Evolutionary conservation across 495 filamentous ascomycete genomes (phyloP).

Genomic region (Haplographium delicatum): DNA sequence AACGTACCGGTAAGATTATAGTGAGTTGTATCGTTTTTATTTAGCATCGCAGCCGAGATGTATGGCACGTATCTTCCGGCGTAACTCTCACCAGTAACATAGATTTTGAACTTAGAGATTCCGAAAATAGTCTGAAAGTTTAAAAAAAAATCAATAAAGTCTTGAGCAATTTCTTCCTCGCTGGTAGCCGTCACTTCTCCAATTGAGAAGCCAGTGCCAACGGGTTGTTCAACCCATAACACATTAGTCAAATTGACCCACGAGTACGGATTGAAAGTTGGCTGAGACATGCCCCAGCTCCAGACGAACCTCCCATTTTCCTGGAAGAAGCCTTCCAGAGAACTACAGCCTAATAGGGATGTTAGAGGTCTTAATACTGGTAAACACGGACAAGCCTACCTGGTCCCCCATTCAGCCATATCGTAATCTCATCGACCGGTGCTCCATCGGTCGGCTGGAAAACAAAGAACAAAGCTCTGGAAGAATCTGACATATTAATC

Average conservation of each 20-base stretch:
- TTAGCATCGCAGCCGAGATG: slow-evolving; percentile 48
- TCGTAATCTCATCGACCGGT: slow-evolving; percentile 40
- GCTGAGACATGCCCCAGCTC: slow-evolving; percentile 53
- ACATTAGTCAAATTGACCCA: slow-evolving; percentile 46
- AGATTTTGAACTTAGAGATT: slow-evolving; percentile 56
- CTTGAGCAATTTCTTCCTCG: slow-evolving; percentile 50
- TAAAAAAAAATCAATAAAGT: slow-evolving; percentile 61
- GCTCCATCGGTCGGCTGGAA: background rate
- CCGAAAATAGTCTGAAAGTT: slow-evolving; percentile 58
- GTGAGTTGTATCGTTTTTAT: slow-evolving; percentile 42
- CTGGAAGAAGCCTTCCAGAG: slow-evolving; percentile 59
- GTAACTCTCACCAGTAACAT: slow-evolving; percentile 59
- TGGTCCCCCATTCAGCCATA: slow-evolving; percentile 30
- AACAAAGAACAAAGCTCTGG: background rate
- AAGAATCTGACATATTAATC: background rate
- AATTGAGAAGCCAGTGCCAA: slow-evolving; percentile 51
- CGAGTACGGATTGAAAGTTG: slow-evolving; percentile 55
- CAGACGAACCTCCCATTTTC: slow-evolving; percentile 62
- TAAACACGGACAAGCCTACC: slow-evolving; percentile 20
- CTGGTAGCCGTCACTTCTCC: slow-evolving; percentile 48
- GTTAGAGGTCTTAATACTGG: background rate
- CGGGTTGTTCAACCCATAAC: slow-evolving; percentile 38
- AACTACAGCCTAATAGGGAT: slow-evolving; percentile 47
- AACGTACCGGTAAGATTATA: slow-evolving; percentile 38
- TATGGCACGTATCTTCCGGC: slow-evolving; percentile 53